Evolutionary conservation across 208 protist genomes (phyloP).

Genomic region (Trypanosomatidae sp.): DNA sequence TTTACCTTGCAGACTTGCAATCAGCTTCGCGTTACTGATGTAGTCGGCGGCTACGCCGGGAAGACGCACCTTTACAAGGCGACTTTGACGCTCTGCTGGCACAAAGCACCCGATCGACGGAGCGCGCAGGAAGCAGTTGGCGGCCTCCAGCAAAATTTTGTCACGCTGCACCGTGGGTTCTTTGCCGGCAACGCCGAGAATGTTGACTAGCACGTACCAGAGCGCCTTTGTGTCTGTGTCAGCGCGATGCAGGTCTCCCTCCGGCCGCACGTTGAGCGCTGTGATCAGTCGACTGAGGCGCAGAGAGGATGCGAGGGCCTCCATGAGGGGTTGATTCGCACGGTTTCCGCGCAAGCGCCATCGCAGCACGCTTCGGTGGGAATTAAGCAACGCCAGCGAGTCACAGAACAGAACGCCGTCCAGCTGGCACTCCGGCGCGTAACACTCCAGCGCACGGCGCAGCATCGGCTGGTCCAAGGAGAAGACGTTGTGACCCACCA

Average conservation of each 20-base stretch:
- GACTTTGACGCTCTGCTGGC: conserved; percentile 38
- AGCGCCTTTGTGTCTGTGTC: conserved; percentile 83
- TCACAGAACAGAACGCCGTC: conserved; percentile 86
- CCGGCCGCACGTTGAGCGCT: conserved; percentile 53
- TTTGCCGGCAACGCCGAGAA: conserved; percentile 38
- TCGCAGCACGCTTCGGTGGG: conserved; percentile 8
- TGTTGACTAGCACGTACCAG: conserved; percentile 83
- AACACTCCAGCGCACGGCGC: conserved; percentile 52
- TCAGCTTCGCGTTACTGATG: conserved; percentile 35
- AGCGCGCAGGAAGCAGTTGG: conserved; percentile 52
- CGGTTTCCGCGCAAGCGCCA: conserved; percentile 6
- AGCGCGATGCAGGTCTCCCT: conserved; percentile 80
- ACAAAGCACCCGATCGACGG: conserved; percentile 74
- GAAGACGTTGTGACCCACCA: conserved; percentile 89
- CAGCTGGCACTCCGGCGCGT: conserved; percentile 30
- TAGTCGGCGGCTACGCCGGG: conserved; percentile 57
- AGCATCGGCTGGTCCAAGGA: conserved; percentile 85
- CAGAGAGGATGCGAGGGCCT: conserved; percentile 64
- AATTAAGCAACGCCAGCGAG: conserved; percentile 56
- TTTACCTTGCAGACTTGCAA: conserved; percentile 41
- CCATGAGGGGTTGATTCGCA: conserved; percentile 42
- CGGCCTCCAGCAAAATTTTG: conserved; percentile 46
- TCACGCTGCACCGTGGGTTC: conserved; percentile 44
- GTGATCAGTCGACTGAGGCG: conserved; percentile 66
- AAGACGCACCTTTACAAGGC: conserved; percentile 42